Evolutionary conservation across 495 filamentous ascomycete genomes (phyloP).

Genomic region (Collariella sp.): DNA sequence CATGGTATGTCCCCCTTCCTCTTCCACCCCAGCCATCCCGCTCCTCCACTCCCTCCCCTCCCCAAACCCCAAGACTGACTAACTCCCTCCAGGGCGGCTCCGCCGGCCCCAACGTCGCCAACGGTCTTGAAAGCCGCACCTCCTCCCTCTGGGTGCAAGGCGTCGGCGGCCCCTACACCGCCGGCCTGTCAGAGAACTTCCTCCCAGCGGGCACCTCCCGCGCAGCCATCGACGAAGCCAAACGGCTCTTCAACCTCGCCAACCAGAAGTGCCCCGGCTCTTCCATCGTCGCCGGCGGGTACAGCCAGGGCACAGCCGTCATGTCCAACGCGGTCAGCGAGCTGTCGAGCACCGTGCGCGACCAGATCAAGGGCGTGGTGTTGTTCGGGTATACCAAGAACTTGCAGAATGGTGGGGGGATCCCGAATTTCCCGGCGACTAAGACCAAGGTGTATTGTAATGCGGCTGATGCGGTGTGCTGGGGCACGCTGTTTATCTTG

Average conservation of each 20-base stretch:
- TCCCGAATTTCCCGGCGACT: slow-evolving; percentile 38
- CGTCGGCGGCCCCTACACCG: slow-evolving; percentile 30
- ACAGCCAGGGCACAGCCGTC: slow-evolving; percentile 49
- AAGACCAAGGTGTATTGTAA: slow-evolving; percentile 44
- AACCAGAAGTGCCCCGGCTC: slow-evolving; percentile 28
- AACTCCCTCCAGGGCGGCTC: slow-evolving; percentile 12
- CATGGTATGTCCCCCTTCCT: slow-evolving; percentile 31
- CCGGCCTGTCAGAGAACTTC: slow-evolving; percentile 30
- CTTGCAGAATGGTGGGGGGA: slow-evolving; percentile 38
- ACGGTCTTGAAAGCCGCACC: slow-evolving; percentile 24
- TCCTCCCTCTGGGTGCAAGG: slow-evolving; percentile 26
- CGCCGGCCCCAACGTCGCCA: slow-evolving; percentile 22
- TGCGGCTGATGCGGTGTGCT: slow-evolving; percentile 5
- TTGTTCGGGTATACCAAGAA: slow-evolving; percentile 52
- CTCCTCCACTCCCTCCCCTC: background rate
- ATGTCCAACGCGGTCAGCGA: slow-evolving; percentile 41
- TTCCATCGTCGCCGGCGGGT: slow-evolving; percentile 34
- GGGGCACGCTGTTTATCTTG: slow-evolving; percentile 4
- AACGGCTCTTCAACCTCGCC: slow-evolving; percentile 26
- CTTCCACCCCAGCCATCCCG: background rate
- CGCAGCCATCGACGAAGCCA: slow-evolving; percentile 30
- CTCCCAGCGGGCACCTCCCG: slow-evolving; percentile 26
- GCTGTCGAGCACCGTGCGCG: slow-evolving; percentile 32
- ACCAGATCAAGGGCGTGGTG: slow-evolving; percentile 46
- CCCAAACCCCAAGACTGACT: background rate